phyloP scores from a whole-genome alignment of 257 asterid genomes.

The Solanum ossicruentum region DNA sequence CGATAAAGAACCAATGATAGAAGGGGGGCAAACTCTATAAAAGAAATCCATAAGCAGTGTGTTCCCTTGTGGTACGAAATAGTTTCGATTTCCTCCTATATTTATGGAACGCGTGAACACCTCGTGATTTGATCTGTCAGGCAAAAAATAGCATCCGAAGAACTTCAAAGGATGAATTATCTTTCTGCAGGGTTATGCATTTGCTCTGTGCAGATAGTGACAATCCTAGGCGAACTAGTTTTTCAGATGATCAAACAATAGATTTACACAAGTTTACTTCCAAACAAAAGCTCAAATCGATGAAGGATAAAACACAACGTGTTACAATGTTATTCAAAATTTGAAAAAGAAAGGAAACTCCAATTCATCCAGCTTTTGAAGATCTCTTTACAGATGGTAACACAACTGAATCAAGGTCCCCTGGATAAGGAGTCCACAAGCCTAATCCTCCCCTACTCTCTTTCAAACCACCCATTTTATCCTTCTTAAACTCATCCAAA shows the following conservation, averaged over 20 bases:
- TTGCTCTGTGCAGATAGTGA: not conserved
- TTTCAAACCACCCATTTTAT: constrained; percentile 50
- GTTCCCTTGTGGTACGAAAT: not conserved
- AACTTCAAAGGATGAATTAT: not conserved
- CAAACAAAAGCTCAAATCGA: not conserved
- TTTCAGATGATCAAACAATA: not conserved
- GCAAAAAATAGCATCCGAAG: not conserved
- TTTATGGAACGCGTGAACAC: not conserved
- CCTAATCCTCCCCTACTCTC: constrained; percentile 96
- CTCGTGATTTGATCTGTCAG: not conserved
- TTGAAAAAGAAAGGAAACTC: not conserved
- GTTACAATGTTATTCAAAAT: not conserved
- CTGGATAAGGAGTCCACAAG: constrained; percentile 88
- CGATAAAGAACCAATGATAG: not conserved
- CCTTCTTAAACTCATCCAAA: constrained; percentile 53
- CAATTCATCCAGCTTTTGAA: constrained; percentile 74
- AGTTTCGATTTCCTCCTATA: not conserved
- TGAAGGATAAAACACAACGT: not conserved
- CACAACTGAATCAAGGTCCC: constrained; percentile 57
- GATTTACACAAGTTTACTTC: not conserved
- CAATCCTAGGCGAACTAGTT: not conserved
- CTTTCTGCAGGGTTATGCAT: not conserved
- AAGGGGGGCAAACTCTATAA: not conserved
- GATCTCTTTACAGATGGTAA: constrained; percentile 72
- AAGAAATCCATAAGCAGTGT: not conserved